These are phyloP conservation scores for Chaetomidium leptoderma DNA, from an alignment of 495 filamentous ascomycete species.

Conservation along the genomic window DNA sequence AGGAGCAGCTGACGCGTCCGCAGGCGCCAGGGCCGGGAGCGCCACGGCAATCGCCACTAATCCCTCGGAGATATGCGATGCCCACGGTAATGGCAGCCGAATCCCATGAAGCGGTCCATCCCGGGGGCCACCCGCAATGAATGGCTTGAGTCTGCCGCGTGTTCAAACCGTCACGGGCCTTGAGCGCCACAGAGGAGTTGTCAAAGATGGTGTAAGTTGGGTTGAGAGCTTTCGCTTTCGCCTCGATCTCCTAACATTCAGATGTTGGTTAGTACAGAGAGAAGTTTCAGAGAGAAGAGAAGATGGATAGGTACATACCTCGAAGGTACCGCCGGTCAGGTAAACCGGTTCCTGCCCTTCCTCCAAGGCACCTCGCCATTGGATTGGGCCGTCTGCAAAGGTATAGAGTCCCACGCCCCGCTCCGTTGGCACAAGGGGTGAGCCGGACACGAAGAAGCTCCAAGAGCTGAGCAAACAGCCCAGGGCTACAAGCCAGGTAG, in stretches of 20 bases:
- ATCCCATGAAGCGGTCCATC: background rate
- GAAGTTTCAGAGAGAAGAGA: background rate
- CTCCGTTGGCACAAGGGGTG: background rate
- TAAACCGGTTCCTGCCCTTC: background rate
- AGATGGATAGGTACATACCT: background rate
- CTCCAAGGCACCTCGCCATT: background rate
- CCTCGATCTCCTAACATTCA: background rate
- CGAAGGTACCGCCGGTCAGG: background rate
- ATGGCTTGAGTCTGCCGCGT: background rate
- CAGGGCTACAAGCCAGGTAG: background rate
- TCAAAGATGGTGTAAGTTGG: background rate
- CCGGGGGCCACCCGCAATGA: background rate
- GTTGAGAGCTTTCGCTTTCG: constrained; percentile 1
- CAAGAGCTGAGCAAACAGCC: background rate
- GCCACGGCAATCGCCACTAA: background rate
- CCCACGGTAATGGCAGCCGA: background rate
- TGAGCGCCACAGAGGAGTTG: background rate
- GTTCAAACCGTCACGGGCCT: background rate
- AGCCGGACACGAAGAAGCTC: background rate
- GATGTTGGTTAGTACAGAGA: background rate
- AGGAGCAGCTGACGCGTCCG: background rate
- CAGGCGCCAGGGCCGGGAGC: background rate
- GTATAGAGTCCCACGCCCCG: background rate
- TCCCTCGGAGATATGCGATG: background rate
- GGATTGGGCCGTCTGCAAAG: background rate